phyloP scores from a whole-genome alignment of 1,139 yeast species.

The Kodamaea sp. region DNA sequence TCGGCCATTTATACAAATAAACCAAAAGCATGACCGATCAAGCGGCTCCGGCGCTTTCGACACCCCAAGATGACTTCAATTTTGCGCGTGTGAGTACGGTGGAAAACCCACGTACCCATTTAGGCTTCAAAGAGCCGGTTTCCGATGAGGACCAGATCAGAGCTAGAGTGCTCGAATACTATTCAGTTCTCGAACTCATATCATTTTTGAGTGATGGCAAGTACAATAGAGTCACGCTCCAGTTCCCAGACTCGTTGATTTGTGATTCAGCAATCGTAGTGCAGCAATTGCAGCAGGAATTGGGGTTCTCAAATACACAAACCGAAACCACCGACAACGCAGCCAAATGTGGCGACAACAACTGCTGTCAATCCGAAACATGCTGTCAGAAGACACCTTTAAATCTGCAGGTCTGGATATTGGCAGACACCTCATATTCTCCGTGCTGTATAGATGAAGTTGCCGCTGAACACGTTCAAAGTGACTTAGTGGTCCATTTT shows the following conservation, averaged over 20 bases:
- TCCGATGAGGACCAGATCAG: constrained; percentile 25
- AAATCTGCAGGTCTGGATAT: constrained; percentile 49
- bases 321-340: neutral
- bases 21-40: constrained; percentile 2
- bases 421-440: constrained; percentile 95
- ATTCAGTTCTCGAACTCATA: constrained; percentile 47
- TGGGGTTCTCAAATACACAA: constrained; percentile 11
- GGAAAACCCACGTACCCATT: constrained; percentile 23
- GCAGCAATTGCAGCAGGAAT: constrained; percentile 39
- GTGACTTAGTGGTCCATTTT: constrained; percentile 84
- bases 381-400: neutral
- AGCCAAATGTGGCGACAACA: neutral
- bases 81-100: constrained; percentile 31
- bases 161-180: constrained; percentile 42
- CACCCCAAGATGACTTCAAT: constrained; percentile 52
- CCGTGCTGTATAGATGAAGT: constrained; percentile 96
- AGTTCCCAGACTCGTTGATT: constrained; percentile 81
- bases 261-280: constrained; percentile 75
- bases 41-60: constrained; percentile 57
- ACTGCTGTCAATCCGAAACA: neutral
- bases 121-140: constrained; percentile 20
- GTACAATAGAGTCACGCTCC: constrained; percentile 65
- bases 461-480: constrained; percentile 88
- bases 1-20: neutral
- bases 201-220: constrained; percentile 30